Evolutionary conservation across 2,329 filamentous ascomycete genomes (phyloP).

Genomic region (Zelopaecilomyces penicillatus): DNA sequence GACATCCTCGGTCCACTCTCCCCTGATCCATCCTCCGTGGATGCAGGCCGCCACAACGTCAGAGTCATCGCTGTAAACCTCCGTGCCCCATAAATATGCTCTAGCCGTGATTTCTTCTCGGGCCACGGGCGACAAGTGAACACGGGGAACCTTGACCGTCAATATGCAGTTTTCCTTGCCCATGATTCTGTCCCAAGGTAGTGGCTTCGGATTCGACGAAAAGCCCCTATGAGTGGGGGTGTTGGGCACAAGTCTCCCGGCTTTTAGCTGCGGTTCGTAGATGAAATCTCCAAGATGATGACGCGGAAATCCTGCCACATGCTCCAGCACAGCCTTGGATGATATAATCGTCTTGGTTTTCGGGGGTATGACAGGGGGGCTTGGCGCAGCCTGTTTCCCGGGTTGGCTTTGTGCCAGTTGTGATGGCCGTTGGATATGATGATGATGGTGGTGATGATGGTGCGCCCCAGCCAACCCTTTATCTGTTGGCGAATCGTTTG

Average conservation of each 20-base stretch:
- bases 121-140: slow-evolving; percentile 60
- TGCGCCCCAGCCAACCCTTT: slow-evolving; percentile 21
- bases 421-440: slow-evolving; percentile 22
- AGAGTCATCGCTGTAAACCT: slow-evolving; percentile 92
- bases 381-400: slow-evolving; percentile 16
- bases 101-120: slow-evolving; percentile 78
- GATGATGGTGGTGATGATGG: slow-evolving; percentile 42
- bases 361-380: slow-evolving; percentile 33
- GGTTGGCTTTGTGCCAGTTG: slow-evolving; percentile 14
- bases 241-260: slow-evolving; percentile 37
- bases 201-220: slow-evolving; percentile 54
- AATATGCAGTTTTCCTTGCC: slow-evolving; percentile 83
- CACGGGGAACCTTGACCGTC: slow-evolving; percentile 76
- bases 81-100: slow-evolving; percentile 82
- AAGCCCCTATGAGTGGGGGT: slow-evolving; percentile 34
- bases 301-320: slow-evolving; percentile 61
- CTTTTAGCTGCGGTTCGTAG: slow-evolving; percentile 61
- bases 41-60: slow-evolving; percentile 89
- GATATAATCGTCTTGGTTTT: slow-evolving; percentile 59
- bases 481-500: slow-evolving; percentile 37
- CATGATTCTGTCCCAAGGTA: slow-evolving; percentile 65
- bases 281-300: slow-evolving; percentile 77
- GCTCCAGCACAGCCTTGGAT: slow-evolving; percentile 63
- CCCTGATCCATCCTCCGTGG: slow-evolving; percentile 84
- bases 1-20: slow-evolving; percentile 75